A percentile compares a stretch with the other conserved stretches of the same genome.
phyloP scores from a whole-genome alignment of 306 rosid genomes.

The Styphnolobium japonicum region DNA sequence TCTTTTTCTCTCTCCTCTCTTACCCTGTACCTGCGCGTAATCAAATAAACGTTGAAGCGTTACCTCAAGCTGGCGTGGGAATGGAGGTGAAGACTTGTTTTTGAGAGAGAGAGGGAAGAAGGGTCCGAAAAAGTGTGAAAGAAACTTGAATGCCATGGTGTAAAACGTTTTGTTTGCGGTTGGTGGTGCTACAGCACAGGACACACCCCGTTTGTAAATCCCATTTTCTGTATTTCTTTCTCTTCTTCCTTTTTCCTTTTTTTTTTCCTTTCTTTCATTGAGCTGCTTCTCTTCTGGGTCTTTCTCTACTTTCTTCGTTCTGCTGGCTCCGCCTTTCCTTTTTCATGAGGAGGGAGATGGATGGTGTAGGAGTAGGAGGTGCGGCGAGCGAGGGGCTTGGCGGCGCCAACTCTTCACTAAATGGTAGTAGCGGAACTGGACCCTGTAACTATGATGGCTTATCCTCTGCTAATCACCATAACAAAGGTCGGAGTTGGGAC shows the following conservation, averaged over 20 bases:
- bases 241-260: not conserved
- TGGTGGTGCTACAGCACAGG: slow-evolving; percentile 15
- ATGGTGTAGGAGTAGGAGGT: not conserved
- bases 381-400: not conserved
- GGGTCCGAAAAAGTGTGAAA: slow-evolving; percentile 2
- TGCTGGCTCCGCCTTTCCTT: not conserved
- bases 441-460: not conserved
- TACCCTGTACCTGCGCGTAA: slow-evolving; percentile 4
- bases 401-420: not conserved
- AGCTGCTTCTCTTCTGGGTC: not conserved
- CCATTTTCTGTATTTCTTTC: not conserved
- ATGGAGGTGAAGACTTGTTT: not conserved
- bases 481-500: slow-evolving; percentile 12
- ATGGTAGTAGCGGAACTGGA: not conserved
- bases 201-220: slow-evolving; percentile 12
- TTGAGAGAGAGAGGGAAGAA: not conserved
- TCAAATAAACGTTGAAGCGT: slow-evolving; percentile 1
- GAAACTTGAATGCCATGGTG: not conserved
- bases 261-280: not conserved
- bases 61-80: slow-evolving; percentile 24
- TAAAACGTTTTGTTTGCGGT: slow-evolving; percentile 16
- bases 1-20: not conserved
- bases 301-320: not conserved
- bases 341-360: slow-evolving; percentile 18
- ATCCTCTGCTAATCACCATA: not conserved